Percentiles rank a stretch among this genome's conserved stretches.
These are phyloP conservation scores for Medicago lupulina DNA, from an alignment of 306 rosid species.

Conservation along the genomic window DNA sequence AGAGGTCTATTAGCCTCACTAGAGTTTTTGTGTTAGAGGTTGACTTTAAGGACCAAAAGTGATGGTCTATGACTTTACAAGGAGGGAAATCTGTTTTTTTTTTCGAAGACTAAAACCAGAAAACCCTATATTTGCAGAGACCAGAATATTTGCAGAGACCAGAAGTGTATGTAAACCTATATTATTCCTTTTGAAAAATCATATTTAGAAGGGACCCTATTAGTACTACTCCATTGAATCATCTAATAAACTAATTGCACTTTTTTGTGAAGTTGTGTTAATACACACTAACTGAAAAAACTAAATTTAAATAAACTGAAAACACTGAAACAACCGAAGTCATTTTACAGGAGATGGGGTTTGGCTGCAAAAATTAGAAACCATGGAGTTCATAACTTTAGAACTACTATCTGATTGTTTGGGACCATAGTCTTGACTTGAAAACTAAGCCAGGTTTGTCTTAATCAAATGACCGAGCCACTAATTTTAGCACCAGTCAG, in stretches of 20 bases:
- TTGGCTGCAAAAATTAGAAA: not conserved
- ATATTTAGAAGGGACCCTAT: constrained; percentile 24
- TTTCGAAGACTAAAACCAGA: not conserved
- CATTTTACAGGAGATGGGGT: not conserved
- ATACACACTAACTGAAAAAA: constrained; percentile 8
- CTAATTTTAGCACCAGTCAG: constrained; percentile 17
- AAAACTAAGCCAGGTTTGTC: not conserved
- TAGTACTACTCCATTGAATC: constrained; percentile 7
- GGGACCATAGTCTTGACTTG: not conserved
- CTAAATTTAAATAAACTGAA: not conserved
- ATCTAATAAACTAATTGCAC: constrained; percentile 5
- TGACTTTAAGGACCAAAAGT: not conserved
- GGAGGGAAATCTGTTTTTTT: not conserved
- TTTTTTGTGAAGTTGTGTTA: constrained; percentile 4
- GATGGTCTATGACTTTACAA: not conserved
- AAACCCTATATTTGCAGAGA: not conserved
- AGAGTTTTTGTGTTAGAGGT: not conserved
- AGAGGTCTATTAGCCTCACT: not conserved
- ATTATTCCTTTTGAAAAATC: constrained; percentile 1
- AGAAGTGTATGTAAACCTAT: not conserved
- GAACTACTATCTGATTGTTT: constrained; percentile 15
- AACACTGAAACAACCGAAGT: not conserved
- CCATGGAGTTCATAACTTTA: not conserved
- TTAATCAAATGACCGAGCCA: constrained; percentile 13
- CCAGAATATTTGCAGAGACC: not conserved